Percentiles rank a stretch among this genome's conserved stretches.
Evolutionary conservation across 139 green algal species (phyloP).

Genomic region (Eudorina sp.): DNA sequence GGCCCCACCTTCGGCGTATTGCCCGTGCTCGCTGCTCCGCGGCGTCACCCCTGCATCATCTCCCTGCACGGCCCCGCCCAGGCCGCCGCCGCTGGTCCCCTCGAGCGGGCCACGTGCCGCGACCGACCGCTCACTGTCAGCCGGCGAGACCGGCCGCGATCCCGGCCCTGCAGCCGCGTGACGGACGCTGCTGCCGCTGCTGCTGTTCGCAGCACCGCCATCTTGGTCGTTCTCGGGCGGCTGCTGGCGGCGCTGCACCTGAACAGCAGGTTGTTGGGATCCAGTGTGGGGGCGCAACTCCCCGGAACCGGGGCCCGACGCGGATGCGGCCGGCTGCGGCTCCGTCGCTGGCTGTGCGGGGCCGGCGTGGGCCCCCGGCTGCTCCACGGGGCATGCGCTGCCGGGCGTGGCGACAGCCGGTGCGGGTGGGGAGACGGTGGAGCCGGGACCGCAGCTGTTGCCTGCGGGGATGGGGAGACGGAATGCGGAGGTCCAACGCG

Average conservation of each 20-base stretch:
- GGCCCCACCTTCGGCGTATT: no score
- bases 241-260: background rate
- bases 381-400: no score
- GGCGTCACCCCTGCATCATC: background rate
- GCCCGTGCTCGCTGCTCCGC: no score
- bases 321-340: no score
- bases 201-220: no score
- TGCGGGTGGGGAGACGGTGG: background rate
- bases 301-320: no score
- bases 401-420: background rate
- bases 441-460: slow-evolving; percentile 17
- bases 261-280: no score
- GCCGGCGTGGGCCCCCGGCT: background rate
- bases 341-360: background rate
- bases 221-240: background rate
- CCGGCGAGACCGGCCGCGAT: background rate
- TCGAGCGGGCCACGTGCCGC: background rate
- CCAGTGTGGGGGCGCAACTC: no score
- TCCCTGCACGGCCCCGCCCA: background rate
- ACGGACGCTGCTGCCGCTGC: background rate
- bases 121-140: background rate
- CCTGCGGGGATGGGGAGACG: background rate
- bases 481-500: no score
- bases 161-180: no score
- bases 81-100: no score